Conservation (phyloP, 2,329 filamentous ascomycete species). For the Boeremia lycopersici region DNA sequence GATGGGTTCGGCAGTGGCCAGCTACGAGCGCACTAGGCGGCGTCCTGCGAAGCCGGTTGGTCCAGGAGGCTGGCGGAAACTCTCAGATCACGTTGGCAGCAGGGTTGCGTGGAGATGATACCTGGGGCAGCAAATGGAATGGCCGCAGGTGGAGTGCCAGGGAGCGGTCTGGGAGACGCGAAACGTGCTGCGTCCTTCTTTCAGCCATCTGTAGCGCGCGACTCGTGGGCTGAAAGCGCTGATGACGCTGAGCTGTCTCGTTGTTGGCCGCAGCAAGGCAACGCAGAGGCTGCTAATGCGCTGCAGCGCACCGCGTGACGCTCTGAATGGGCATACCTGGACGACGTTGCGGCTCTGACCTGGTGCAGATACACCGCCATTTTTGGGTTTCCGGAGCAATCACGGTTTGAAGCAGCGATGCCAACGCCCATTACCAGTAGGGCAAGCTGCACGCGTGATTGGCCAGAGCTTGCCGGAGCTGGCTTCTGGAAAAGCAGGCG, state of each 20-base stretch:
- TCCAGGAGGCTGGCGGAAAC: slow-evolving; percentile 27
- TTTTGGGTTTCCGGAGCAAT: slow-evolving; percentile 31
- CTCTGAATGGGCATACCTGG: not conserved
- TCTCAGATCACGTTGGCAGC: slow-evolving; percentile 33
- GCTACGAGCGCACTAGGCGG: slow-evolving; percentile 20
- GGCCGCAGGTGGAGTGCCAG: slow-evolving; percentile 26
- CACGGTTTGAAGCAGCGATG: slow-evolving; percentile 34
- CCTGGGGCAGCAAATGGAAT: slow-evolving; percentile 41
- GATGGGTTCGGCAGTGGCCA: slow-evolving; percentile 24
- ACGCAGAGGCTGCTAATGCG: slow-evolving; percentile 16
- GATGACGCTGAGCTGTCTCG: slow-evolving; percentile 29
- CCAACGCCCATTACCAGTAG: slow-evolving; percentile 22
- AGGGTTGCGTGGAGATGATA: slow-evolving; percentile 29
- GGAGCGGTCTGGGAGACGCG: slow-evolving; percentile 26
- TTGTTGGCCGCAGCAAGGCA: slow-evolving; percentile 27
- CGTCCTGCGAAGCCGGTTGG: slow-evolving; percentile 30
- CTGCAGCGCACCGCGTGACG: slow-evolving; percentile 13
- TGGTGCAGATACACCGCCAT: slow-evolving; percentile 38
- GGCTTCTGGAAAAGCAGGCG: slow-evolving; percentile 36
- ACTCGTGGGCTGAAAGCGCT: slow-evolving; percentile 64
- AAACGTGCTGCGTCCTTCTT: slow-evolving; percentile 37
- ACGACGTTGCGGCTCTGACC: slow-evolving; percentile 7
- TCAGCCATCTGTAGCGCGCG: slow-evolving; percentile 61
- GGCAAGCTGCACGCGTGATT: slow-evolving; percentile 25
- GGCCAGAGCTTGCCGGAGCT: slow-evolving; percentile 26